Percentiles rank a stretch among this genome's conserved stretches.
Evolutionary conservation across 2,329 filamentous ascomycete species (phyloP).

Genomic region (Ceratocystis albifundus): DNA sequence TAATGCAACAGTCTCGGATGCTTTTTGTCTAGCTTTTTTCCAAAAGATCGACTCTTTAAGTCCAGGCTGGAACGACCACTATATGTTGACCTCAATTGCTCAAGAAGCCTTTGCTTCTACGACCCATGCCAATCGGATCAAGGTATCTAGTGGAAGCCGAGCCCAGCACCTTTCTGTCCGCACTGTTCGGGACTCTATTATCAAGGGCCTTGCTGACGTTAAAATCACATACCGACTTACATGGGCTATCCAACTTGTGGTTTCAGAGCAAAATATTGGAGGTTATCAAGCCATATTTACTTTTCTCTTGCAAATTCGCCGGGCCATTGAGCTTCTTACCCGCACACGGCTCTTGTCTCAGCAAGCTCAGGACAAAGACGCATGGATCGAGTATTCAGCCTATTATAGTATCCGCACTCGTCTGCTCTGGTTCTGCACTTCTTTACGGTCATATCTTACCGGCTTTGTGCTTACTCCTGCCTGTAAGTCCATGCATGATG

Average conservation of each 20-base stretch:
- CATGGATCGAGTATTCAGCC: slow-evolving; percentile 35
- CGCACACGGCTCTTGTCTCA: slow-evolving; percentile 38
- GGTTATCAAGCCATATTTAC: slow-evolving; percentile 63
- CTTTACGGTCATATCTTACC: slow-evolving; percentile 63
- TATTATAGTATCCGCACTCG: slow-evolving; percentile 54
- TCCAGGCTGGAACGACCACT: slow-evolving; percentile 64
- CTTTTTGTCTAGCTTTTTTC: slow-evolving; percentile 60
- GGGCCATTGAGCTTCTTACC: slow-evolving; percentile 57
- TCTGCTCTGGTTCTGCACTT: slow-evolving; percentile 67
- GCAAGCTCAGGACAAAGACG: slow-evolving; percentile 31
- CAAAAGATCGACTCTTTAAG: slow-evolving; percentile 55
- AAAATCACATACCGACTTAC: slow-evolving; percentile 55
- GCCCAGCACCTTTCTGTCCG: slow-evolving; percentile 35
- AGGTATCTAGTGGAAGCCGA: slow-evolving; percentile 41
- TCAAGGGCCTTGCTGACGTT: slow-evolving; percentile 46
- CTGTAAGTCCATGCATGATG: slow-evolving; percentile 42
- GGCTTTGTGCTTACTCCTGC: slow-evolving; percentile 58
- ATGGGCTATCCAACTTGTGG: slow-evolving; percentile 59
- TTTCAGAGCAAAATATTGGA: slow-evolving; percentile 51
- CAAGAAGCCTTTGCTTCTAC: slow-evolving; percentile 57
- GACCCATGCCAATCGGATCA: slow-evolving; percentile 51
- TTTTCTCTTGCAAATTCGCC: slow-evolving; percentile 64
- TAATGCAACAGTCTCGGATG: slow-evolving; percentile 56
- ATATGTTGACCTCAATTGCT: slow-evolving; percentile 64
- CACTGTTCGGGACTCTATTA: slow-evolving; percentile 46